These are phyloP conservation scores for Wickerhamomyces ciferrii DNA, from an alignment of 805 yeast genomes.

Conservation along the genomic window DNA sequence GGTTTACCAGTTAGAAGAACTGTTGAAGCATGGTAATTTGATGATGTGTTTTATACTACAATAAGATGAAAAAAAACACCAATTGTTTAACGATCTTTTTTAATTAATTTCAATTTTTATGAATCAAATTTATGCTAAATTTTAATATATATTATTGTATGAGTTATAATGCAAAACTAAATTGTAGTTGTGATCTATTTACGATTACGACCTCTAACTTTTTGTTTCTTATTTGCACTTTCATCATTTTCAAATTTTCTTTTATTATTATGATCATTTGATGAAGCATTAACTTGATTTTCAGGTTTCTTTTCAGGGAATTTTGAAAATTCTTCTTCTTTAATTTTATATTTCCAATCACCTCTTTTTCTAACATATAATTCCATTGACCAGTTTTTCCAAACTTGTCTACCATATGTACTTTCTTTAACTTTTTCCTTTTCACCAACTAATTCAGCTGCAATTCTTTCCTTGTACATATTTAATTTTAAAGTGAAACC, in stretches of 20 bases:
- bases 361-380: conserved; percentile 62
- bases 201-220: conserved; percentile 23
- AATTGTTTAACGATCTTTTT: too few relatives aligned
- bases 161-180: too few relatives aligned
- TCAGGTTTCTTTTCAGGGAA: conserved; percentile 29
- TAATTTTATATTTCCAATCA: conserved; percentile 76
- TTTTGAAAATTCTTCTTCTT: conserved; percentile 41
- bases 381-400: conserved; percentile 95
- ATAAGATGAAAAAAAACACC: too few relatives aligned
- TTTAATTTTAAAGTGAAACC: conserved; percentile 69
- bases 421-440: conserved; percentile 75
- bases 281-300: background rate
- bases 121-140: too few relatives aligned
- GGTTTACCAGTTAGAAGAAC: conserved; percentile 58
- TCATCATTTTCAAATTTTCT: conserved; percentile 9
- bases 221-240: conserved; percentile 15
- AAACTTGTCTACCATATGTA: conserved; percentile 82
- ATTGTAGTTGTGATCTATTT: conserved; percentile 3
- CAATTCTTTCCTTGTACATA: conserved; percentile 82
- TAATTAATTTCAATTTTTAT: too few relatives aligned
- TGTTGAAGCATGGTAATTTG: conserved; percentile 40
- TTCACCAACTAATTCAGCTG: conserved; percentile 53
- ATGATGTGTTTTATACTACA: too few relatives aligned
- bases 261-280: conserved; percentile 1
- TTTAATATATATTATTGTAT: too few relatives aligned